Evolutionary conservation across 164 flowering plant species (phyloP).

Genomic region (Brasenia schreberi): DNA sequence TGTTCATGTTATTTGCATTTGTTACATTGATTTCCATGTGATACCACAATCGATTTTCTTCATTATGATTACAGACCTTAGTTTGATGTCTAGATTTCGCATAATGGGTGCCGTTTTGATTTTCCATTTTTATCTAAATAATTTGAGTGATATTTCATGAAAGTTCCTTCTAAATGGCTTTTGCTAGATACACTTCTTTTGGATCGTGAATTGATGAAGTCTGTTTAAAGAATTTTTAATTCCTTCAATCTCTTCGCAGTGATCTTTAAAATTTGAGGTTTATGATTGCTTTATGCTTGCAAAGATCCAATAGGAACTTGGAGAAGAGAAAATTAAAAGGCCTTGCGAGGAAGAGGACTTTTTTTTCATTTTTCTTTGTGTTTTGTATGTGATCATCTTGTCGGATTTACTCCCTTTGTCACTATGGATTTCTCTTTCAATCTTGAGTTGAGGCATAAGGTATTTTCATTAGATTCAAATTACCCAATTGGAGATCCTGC

Average conservation of each 20-base stretch:
- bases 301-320: conserved; percentile 34
- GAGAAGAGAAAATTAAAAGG: conserved; percentile 54
- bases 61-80: too few relatives aligned
- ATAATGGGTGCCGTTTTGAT: too few relatives aligned
- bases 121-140: too few relatives aligned
- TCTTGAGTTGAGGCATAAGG: conserved; percentile 29
- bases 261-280: conserved; percentile 23
- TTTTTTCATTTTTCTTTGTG: conserved; percentile 46
- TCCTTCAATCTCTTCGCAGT: conserved; percentile 22
- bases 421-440: conserved; percentile 29
- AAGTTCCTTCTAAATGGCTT: too few relatives aligned
- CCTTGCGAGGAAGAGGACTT: conserved; percentile 43
- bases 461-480: conserved; percentile 31
- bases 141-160: too few relatives aligned
- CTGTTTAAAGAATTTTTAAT: conserved; percentile 6
- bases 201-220: too few relatives aligned
- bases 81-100: too few relatives aligned
- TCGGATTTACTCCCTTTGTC: conserved; percentile 53
- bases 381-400: conserved; percentile 48
- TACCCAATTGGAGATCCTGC: conserved; percentile 13
- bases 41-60: too few relatives aligned
- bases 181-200: too few relatives aligned
- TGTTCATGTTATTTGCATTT: too few relatives aligned
- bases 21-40: too few relatives aligned
- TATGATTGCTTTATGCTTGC: conserved; percentile 27